Evolutionary conservation across 306 rosid species (phyloP), one percentile per base, ranked within the genome.

Genomic region (Cicer pinnatifidum): DNA sequence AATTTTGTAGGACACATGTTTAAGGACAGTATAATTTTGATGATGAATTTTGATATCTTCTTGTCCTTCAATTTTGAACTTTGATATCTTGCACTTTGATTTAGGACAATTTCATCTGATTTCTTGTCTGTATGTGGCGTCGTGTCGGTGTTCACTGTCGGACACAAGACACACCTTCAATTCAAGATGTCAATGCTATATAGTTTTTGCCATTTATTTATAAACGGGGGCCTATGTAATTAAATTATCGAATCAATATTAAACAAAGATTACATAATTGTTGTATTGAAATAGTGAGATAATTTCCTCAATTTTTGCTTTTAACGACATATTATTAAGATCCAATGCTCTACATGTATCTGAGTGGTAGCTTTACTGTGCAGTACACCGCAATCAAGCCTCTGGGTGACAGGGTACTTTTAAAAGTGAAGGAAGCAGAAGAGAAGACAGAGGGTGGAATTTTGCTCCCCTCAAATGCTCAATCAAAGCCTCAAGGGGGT

Each of bases 401-500:
- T 38, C 76, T 91, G 80, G 97, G 96, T 0, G 98, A 93, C 73
- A 83, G 92, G 80, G 92, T 93, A 33, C 85, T 91, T 39, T 78
- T 91, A 73, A 93, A 86, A 87, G 56, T 91, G 16, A 86, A 88
- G 81, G 85, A 77, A 0, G 82, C 82, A 3, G 94, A 91, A 60
- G 97, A 93, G 85, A 91, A 88, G 75, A 80, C 83, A 0, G 71
- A 66, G 4, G 90, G 97, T 50, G 97, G 98, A n/a, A 93, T 93
- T 71, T 75, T 93, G 59, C 94, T 93, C 82, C 98, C 98, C 61
- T 46, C 96, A 46, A 72, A 82, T 37, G 89, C 97, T 62, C 96
- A 91, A 84, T 46, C 89, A 1, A 91, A 89, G 78, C 98, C 98
- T 39, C 96, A 88, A 83, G 96, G 93, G 19, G 98, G 97, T 53